Evolutionary conservation across 1,284 basidiomycete genomes (phyloP).

Genomic region (Ustilago nuda): DNA sequence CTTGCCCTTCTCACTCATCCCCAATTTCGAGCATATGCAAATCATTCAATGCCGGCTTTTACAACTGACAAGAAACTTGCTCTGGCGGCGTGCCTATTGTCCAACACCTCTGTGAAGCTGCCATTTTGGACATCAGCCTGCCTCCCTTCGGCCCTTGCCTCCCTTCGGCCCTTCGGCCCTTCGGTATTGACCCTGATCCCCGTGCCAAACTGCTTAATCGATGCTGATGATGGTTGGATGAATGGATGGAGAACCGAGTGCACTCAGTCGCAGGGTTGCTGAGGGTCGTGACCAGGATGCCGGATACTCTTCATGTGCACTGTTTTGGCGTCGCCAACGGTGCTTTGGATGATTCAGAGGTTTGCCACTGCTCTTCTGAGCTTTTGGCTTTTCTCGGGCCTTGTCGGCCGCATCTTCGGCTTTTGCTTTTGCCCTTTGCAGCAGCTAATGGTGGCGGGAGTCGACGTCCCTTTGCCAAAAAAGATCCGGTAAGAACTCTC

Average conservation of each 20-base stretch:
- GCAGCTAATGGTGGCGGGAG: neutral
- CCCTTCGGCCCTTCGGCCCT: neutral
- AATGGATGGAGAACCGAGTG: too few species aligned
- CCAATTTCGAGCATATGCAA: neutral
- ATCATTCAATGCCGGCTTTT: neutral
- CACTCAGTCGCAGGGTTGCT: neutral
- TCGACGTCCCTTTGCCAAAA: neutral
- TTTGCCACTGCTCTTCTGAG: neutral
- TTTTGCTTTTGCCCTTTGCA: slow-evolving; percentile 4
- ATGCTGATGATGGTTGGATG: too few species aligned
- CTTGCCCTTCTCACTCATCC: slow-evolving; percentile 2
- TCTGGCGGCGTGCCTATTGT: neutral
- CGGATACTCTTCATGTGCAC: neutral
- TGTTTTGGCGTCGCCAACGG: neutral
- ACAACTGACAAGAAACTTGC: neutral
- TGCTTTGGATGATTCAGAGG: slow-evolving; percentile 8
- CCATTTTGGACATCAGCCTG: slow-evolving; percentile 6
- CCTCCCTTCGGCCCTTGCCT: too few species aligned
- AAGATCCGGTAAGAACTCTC: neutral
- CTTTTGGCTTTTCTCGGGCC: neutral
- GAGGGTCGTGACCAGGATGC: slow-evolving; percentile 2
- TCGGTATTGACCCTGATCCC: neutral
- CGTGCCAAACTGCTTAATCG: neutral
- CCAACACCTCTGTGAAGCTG: neutral
- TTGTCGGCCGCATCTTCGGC: neutral